Percentiles rank a stretch among this genome's conserved stretches.
Conservation (phyloP, 2,329 filamentous ascomycete species). For the Calycina herbarum region DNA sequence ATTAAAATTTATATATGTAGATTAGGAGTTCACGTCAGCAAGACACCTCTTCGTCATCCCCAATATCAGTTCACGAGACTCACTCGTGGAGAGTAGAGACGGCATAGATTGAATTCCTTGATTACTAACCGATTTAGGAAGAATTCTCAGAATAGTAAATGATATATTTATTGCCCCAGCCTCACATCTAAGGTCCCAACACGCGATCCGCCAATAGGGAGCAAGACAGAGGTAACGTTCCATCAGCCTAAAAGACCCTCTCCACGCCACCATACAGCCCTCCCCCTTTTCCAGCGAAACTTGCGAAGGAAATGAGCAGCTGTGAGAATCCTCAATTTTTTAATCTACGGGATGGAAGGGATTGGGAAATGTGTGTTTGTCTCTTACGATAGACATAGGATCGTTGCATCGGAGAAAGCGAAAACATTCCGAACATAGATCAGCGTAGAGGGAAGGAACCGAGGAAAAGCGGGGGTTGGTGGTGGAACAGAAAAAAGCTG, state of each 20-base stretch:
- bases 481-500: neutral
- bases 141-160: neutral
- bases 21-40: neutral
- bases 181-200: neutral
- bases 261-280: neutral
- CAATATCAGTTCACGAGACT: neutral
- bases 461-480: neutral
- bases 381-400: neutral
- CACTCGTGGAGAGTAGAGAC: neutral
- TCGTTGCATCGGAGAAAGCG: neutral
- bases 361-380: neutral
- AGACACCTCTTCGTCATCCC: neutral
- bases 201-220: conserved; percentile 1
- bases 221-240: conserved; percentile 11
- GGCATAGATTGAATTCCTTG: too few relatives aligned
- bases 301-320: neutral
- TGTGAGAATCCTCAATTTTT: neutral
- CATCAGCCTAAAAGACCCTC: conserved; percentile 10
- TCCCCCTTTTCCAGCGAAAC: neutral
- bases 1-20: neutral
- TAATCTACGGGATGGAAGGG: neutral
- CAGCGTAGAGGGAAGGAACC: neutral
- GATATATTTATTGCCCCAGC: neutral
- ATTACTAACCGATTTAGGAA: neutral
- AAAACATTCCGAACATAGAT: neutral